A percentile compares a stretch with the other conserved stretches of the same genome.
phyloP scores from a whole-genome alignment of 1,139 yeast genomes.

The Sugiyamaella neomexicana region DNA sequence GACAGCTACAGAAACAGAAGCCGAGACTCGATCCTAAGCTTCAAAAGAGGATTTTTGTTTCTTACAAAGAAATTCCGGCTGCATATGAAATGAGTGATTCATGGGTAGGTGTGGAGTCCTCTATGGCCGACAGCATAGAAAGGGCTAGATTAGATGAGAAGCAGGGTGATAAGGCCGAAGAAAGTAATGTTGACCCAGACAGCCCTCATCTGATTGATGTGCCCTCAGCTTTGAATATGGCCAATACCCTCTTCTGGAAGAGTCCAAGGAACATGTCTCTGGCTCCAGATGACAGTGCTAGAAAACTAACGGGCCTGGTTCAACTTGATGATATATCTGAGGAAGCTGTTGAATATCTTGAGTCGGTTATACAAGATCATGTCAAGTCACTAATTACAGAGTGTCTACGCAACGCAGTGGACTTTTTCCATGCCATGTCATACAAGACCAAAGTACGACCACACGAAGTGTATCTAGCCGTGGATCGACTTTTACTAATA shows the following conservation, averaged over 20 bases:
- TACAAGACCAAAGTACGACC: not conserved
- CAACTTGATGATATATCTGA: not conserved
- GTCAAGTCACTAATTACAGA: not conserved
- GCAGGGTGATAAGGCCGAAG: not conserved
- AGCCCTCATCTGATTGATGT: not conserved
- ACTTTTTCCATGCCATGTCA: not conserved
- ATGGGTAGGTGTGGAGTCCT: slow-evolving; percentile 51
- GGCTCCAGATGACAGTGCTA: not conserved
- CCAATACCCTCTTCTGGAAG: slow-evolving; percentile 8
- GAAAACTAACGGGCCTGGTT: not conserved
- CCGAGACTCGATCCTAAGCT: slow-evolving; percentile 23
- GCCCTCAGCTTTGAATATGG: not conserved
- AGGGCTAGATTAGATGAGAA: not conserved
- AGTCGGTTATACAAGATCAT: not conserved
- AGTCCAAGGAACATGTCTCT: not conserved
- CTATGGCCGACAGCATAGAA: slow-evolving; percentile 39
- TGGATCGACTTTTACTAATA: not conserved
- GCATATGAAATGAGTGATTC: slow-evolving; percentile 55
- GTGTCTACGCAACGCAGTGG: slow-evolving; percentile 5
- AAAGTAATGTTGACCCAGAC: not conserved
- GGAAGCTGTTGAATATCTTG: slow-evolving; percentile 7
- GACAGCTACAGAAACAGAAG: not conserved
- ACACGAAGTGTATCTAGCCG: not conserved
- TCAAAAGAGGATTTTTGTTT: slow-evolving; percentile 27
- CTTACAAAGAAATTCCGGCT: slow-evolving; percentile 50